These are phyloP conservation scores for Raphanus sativus DNA, from an alignment of 345 rosid genomes.

Conservation along the genomic window DNA sequence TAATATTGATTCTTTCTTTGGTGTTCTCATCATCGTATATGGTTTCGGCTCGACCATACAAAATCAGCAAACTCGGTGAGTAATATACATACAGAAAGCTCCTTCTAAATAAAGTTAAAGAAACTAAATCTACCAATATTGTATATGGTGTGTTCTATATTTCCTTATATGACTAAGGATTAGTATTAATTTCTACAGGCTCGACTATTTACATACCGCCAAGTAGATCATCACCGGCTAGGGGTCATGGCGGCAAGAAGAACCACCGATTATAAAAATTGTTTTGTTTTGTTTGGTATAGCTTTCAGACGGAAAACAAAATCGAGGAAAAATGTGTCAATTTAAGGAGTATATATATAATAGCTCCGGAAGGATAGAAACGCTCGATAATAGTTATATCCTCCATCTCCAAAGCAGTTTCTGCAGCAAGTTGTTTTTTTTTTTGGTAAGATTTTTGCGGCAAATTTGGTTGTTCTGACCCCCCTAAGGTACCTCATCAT, in stretches of 20 bases:
- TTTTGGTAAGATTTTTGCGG: not conserved
- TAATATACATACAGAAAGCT: slow-evolving; percentile 4
- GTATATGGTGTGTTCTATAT: not conserved
- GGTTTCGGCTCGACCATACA: slow-evolving; percentile 4
- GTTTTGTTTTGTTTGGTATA: not conserved
- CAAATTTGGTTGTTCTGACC: not conserved
- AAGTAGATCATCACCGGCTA: not conserved
- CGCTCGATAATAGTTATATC: not conserved
- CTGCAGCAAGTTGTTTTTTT: not conserved
- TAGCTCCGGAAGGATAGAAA: not conserved
- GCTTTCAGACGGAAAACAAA: not conserved
- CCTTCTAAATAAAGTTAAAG: not conserved
- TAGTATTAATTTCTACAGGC: not conserved
- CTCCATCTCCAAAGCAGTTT: not conserved
- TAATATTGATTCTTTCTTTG: not conserved
- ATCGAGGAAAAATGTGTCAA: not conserved
- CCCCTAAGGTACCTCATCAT: not conserved
- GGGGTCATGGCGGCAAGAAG: not conserved
- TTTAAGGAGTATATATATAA: not conserved
- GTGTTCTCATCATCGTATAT: not conserved
- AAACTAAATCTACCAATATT: not conserved
- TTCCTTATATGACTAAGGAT: not conserved
- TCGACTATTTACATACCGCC: not conserved
- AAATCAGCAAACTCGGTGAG: slow-evolving; percentile 26
- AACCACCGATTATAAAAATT: not conserved